phyloP scores from a whole-genome alignment of 75 land plant genomes.

The Gnetum montanum region DNA sequence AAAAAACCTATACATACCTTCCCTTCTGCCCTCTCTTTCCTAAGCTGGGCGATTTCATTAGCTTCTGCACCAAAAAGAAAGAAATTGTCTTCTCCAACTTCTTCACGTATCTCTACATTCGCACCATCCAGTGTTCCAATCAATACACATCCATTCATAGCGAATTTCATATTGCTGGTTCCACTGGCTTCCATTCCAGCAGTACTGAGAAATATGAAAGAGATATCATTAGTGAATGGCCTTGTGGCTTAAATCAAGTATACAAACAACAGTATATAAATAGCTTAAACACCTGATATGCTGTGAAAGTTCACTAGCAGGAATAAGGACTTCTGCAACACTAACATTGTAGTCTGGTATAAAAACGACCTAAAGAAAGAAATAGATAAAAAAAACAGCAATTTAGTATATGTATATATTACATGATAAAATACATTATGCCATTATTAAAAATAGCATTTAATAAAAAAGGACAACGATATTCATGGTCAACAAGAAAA shows the following conservation, averaged over 20 bases:
- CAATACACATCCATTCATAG: conserved; percentile 95
- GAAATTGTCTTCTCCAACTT: conserved; percentile 91
- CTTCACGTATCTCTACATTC: conserved; percentile 91
- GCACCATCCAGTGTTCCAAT: conserved; percentile 98
- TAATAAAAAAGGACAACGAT: no score
- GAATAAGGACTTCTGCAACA: conserved; percentile 94
- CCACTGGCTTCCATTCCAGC: conserved; percentile 99
- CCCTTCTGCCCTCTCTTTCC: conserved; percentile 78
- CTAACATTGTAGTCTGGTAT: conserved; percentile 98
- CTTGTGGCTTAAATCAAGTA: no score
- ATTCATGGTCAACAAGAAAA: no score
- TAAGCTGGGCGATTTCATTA: conserved; percentile 70
- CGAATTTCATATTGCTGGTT: conserved; percentile 98
- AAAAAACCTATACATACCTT: no score
- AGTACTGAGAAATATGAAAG: conserved; percentile 35
- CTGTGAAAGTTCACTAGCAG: conserved; percentile 93
- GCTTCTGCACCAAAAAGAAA: conserved; percentile 93
- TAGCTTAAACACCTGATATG: conserved; percentile 84
- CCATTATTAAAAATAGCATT: no score
- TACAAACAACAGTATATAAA: no score
- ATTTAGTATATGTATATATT: neutral
- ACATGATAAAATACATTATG: no score
- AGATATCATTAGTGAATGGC: neutral
- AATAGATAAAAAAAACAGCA: conserved; percentile 1
- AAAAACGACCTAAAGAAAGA: conserved; percentile 64